Percentiles rank a stretch among this genome's conserved stretches.
Evolutionary conservation across 1,284 basidiomycete genomes (phyloP).

Genomic region (Trametes hirsuta): DNA sequence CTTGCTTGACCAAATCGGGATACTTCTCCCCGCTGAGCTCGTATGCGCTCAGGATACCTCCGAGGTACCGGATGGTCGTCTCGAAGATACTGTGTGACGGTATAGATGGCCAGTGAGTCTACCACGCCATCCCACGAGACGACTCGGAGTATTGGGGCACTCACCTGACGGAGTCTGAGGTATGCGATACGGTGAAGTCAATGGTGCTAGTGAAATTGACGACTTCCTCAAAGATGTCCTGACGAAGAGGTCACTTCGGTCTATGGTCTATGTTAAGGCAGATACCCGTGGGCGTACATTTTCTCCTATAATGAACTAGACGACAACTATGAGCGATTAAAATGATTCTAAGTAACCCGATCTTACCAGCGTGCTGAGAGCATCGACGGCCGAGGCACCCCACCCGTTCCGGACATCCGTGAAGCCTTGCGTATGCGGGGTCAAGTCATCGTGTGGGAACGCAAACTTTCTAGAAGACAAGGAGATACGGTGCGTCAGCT

Average conservation of each 20-base stretch:
- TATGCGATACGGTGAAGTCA: constrained; percentile 60
- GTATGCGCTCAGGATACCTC: constrained; percentile 76
- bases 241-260: not conserved
- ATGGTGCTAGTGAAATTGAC: constrained; percentile 52
- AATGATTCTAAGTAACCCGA: too few species aligned
- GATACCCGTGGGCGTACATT: constrained; percentile 38
- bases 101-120: not conserved
- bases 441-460: constrained; percentile 66
- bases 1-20: constrained; percentile 59
- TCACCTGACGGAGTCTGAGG: constrained; percentile 56
- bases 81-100: constrained; percentile 70
- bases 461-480: constrained; percentile 51
- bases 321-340: not conserved
- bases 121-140: too few species aligned
- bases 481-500: not conserved
- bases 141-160: not conserved
- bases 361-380: constrained; percentile 62
- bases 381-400: constrained; percentile 71
- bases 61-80: constrained; percentile 84
- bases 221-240: constrained; percentile 55
- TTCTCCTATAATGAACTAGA: constrained; percentile 54
- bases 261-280: not conserved
- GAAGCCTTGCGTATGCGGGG: constrained; percentile 52
- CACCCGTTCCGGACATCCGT: constrained; percentile 68
- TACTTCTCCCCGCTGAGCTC: constrained; percentile 73